Conservation (phyloP, 1,139 yeast species). For the Zygotorulaspora mrakii region DNA sequence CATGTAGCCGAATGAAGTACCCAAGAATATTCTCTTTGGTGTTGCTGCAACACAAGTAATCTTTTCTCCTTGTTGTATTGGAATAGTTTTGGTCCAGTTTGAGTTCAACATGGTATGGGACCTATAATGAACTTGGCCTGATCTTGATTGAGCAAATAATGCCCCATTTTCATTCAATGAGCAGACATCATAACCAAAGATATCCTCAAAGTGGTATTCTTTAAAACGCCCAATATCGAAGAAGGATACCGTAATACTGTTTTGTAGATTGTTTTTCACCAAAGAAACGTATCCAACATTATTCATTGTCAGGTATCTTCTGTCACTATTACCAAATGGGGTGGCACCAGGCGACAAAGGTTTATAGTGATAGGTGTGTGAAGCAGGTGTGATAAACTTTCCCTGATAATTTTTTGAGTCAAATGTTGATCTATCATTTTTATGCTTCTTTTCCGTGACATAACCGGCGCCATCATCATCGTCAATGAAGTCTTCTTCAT, state of each 20-base stretch:
- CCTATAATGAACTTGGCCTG: constrained; percentile 41
- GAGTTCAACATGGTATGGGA: constrained; percentile 41
- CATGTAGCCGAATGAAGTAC: constrained; percentile 56
- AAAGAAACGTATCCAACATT: constrained; percentile 80
- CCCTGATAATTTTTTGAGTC: too few species aligned
- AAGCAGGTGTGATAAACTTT: not conserved
- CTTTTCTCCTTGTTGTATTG: constrained; percentile 44
- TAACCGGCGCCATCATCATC: constrained; percentile 58
- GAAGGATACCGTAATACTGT: constrained; percentile 78
- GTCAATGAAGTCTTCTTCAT: constrained; percentile 47
- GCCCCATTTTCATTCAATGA: constrained; percentile 66
- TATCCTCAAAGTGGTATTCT: constrained; percentile 84
- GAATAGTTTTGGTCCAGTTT: constrained; percentile 42
- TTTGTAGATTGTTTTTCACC: constrained; percentile 58
- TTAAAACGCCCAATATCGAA: constrained; percentile 76
- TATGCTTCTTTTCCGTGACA: constrained; percentile 26
- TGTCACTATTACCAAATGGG: constrained; percentile 61
- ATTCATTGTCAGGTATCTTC: constrained; percentile 80
- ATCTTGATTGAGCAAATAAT: constrained; percentile 51
- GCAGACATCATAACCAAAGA: constrained; percentile 67
- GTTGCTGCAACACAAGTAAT: constrained; percentile 53
- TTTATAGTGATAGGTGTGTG: constrained; percentile 28
- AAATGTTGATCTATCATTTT: not conserved
- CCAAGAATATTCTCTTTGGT: constrained; percentile 46
- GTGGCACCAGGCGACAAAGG: constrained; percentile 74